Base-by-base conservation (phyloP, 2,329 filamentous ascomycete genomes). In the Setomelanomma holmii region DNA sequence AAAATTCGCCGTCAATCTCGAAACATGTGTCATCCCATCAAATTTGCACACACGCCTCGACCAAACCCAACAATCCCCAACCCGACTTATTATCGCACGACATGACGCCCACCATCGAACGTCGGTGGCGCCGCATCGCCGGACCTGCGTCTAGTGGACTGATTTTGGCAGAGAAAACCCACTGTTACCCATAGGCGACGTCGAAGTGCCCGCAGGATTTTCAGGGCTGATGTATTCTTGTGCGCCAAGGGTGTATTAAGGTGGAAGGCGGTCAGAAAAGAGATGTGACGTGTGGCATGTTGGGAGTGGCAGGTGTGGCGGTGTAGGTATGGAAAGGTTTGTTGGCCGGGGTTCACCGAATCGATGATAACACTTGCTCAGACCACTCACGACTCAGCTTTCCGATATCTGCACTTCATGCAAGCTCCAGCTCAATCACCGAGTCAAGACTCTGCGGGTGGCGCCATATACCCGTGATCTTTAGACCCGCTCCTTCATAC, bases 141-240 rank as follows among this genome's bases (percentile, higher is more conserved):
- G 60, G 51, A 30, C 53, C 36, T 34, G 53, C 24, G 45, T 52
- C 44, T 45, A 54, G 58, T 67, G 58, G 57, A 53, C 51, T 67
- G 64, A 66, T 49, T 45, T 49, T 53, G 62, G 63, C 60, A 55
- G 55, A 53, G 53, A n/a, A 21, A 55, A 35, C 30, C 64, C 64
- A 66, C 59, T 64, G 36, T 66, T 66, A 67, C 43, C 64, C 64
- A 58, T 48, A 16, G 55, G 56, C n/a, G n/a, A n/a, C n/a, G n/a
- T n/a, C n/a, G n/a, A n/a, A 53, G 42, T 53, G 50, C n/a, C 51
- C 50, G 40, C 44, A 58, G 58, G 64, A 63, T 65, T 65, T 65
- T 55, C 60, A 63, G 61, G 58, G 48, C 62, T 51, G 51, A 51
- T 22, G 38, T 39, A 30, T 14, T 30, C 27, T 30, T 30, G 27